A percentile compares a stretch with the other conserved stretches of the same genome.
These are phyloP conservation scores for Neostapfia colusana DNA, from an alignment of 176 grass and related monocot species.

Conservation along the genomic window DNA sequence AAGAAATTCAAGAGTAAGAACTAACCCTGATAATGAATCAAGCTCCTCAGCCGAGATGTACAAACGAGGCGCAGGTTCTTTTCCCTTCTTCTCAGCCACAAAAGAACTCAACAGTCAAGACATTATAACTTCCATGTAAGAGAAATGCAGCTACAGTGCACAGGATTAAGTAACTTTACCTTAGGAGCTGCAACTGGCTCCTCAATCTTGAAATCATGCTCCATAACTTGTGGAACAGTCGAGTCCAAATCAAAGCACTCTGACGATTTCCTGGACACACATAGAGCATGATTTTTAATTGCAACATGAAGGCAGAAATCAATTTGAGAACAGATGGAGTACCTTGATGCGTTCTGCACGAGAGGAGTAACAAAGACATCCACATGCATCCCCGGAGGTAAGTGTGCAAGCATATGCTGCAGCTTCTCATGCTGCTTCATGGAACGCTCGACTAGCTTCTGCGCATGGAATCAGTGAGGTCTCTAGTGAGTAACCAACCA, in stretches of 20 bases:
- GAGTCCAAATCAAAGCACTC: conserved; percentile 49
- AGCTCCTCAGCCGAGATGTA: conserved; percentile 77
- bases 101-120: conserved; percentile 34
- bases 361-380: conserved; percentile 24
- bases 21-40: conserved; percentile 81
- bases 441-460: conserved; percentile 71
- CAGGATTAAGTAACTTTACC: conserved; percentile 47
- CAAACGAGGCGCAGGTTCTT: conserved; percentile 69
- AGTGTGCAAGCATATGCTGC: conserved; percentile 74
- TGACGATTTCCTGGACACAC: conserved; percentile 35
- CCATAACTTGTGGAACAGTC: conserved; percentile 39
- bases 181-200: conserved; percentile 76
- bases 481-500: conserved; percentile 23
- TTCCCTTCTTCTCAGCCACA: conserved; percentile 69
- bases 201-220: conserved; percentile 49
- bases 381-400: conserved; percentile 63
- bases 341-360: conserved; percentile 50
- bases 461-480: conserved; percentile 16
- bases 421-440: conserved; percentile 72
- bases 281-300: conserved; percentile 33
- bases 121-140: conserved; percentile 11
- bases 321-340: conserved; percentile 5
- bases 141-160: conserved; percentile 25
- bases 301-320: conserved; percentile 15
- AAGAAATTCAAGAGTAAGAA: conserved; percentile 26